Percentiles rank a stretch among this genome's conserved stretches.
phyloP scores from a whole-genome alignment of 2,329 filamentous ascomycete species.

The Ophiosphaerella narmari region DNA sequence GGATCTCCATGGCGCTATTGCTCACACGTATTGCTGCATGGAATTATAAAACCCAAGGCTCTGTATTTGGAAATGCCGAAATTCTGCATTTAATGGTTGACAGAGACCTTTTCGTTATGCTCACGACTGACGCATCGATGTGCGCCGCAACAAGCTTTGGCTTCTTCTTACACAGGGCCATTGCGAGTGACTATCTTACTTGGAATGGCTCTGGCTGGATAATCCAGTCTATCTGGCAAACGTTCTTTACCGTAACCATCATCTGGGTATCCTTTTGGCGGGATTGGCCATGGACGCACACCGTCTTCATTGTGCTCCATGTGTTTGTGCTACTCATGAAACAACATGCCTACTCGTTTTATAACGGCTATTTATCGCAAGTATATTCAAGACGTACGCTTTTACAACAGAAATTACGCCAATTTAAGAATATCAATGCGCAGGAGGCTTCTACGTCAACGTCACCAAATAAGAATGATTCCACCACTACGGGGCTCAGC shows the following conservation, averaged over 20 bases:
- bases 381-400: slow-evolving; percentile 56
- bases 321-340: slow-evolving; percentile 81
- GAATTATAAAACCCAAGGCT: slow-evolving; percentile 73
- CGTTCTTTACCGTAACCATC: slow-evolving; percentile 63
- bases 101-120: slow-evolving; percentile 56
- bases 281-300: slow-evolving; percentile 84
- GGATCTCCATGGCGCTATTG: slow-evolving; percentile 70
- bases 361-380: slow-evolving; percentile 68
- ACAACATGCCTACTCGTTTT: slow-evolving; percentile 79
- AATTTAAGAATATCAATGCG: slow-evolving; percentile 61
- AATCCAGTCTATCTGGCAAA: slow-evolving; percentile 76
- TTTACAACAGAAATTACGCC: slow-evolving; percentile 58
- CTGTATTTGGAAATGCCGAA: slow-evolving; percentile 70
- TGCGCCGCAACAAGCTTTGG: slow-evolving; percentile 68
- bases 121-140: slow-evolving; percentile 71
- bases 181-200: slow-evolving; percentile 63
- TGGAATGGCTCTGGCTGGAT: slow-evolving; percentile 76
- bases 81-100: slow-evolving; percentile 72
- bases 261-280: slow-evolving; percentile 70
- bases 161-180: slow-evolving; percentile 66
- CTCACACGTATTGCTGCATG: slow-evolving; percentile 68
- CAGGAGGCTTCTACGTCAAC: slow-evolving; percentile 46
- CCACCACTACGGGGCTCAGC: slow-evolving; percentile 22
- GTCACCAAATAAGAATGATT: slow-evolving; percentile 3
- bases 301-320: slow-evolving; percentile 76